Evolutionary conservation across 257 asterid species (phyloP), one percentile per base, ranked within the genome.

Genomic region (Dorcoceras hygrometricum): DNA sequence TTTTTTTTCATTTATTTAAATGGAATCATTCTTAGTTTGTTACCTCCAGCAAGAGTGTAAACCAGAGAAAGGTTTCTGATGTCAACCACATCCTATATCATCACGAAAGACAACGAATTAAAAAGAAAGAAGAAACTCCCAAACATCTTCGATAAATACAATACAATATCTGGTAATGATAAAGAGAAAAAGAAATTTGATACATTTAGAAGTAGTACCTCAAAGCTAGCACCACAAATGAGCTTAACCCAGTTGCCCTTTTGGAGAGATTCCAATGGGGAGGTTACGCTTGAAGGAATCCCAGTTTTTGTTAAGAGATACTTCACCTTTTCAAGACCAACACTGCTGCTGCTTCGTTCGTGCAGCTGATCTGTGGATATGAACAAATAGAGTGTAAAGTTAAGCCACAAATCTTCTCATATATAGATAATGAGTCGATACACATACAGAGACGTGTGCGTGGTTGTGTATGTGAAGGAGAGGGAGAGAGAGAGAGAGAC

Each of bases 211-310:
- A 62, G 67, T 32, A 55, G n/a, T 59, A 81, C 96, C 95, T 91
- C 98, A 69, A 91, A 91, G 78, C 98, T 91, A 70, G 98, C 98
- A 70, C 98, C 98, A 61, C 95, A 91, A 28, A 91, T 89, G 79
- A 91, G 89, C 84, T 91, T 91, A 26, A 89, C 96, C 98, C 98
- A 91, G 39, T 89, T 91, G 6, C 98, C 98, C 39, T 65, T 72
- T 54, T 62, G 88, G 31, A 91, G 93, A 53, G 98, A 89, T 62
- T 81, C 78, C 4, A 79, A 63, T 9, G 95, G 98, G 54, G 95
- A 67, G 18, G 90, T 86, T 28, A 73, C 69, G 11, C 54, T 31
- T 51, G 85, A 80, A 76, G 91, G 80, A 76, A 91, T 66, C 29
- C 85, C 89, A 32, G 18, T 70, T 73, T 75, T 84, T n/a, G 57